phyloP scores from a whole-genome alignment of 1,284 basidiomycete species.

The Sporisorium sorghi region DNA sequence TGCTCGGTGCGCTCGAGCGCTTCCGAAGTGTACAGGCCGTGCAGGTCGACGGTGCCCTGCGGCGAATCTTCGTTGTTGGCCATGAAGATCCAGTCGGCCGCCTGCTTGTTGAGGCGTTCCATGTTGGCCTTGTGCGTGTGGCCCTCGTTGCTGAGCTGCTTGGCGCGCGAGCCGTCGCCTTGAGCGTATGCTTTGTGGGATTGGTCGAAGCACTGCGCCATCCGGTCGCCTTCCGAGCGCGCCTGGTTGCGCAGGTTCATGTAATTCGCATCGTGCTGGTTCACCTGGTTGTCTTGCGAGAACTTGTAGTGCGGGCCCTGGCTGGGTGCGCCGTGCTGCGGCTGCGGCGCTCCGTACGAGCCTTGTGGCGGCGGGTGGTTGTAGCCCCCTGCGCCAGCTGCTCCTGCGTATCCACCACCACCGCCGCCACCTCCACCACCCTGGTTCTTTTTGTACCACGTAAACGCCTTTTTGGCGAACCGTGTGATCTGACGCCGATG shows the following conservation, averaged over 20 bases:
- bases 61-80: slow-evolving; percentile 62
- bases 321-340: slow-evolving; percentile 32
- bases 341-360: slow-evolving; percentile 45
- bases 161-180: slow-evolving; percentile 83
- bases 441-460: slow-evolving; percentile 57
- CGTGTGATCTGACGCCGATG: slow-evolving; percentile 58
- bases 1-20: slow-evolving; percentile 70
- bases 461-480: slow-evolving; percentile 60
- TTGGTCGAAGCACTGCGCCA: slow-evolving; percentile 64
- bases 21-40: slow-evolving; percentile 93
- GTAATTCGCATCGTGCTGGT: slow-evolving; percentile 66
- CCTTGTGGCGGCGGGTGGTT: slow-evolving; percentile 56
- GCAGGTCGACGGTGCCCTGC: slow-evolving; percentile 74
- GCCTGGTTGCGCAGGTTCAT: slow-evolving; percentile 62
- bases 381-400: slow-evolving; percentile 25
- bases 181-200: slow-evolving; percentile 74
- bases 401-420: slow-evolving; percentile 29
- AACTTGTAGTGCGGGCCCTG: slow-evolving; percentile 54
- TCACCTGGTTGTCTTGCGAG: slow-evolving; percentile 63
- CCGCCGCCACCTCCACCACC: slow-evolving; percentile 16
- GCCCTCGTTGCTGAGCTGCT: slow-evolving; percentile 84
- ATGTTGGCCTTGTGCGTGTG: slow-evolving; percentile 83
- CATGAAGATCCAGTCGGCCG: slow-evolving; percentile 87
- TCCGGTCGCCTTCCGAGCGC: slow-evolving; percentile 63
- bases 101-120: slow-evolving; percentile 84